Base-by-base conservation (phyloP, 495 filamentous ascomycete genomes). In the Stereocaulon alpinum region DNA sequence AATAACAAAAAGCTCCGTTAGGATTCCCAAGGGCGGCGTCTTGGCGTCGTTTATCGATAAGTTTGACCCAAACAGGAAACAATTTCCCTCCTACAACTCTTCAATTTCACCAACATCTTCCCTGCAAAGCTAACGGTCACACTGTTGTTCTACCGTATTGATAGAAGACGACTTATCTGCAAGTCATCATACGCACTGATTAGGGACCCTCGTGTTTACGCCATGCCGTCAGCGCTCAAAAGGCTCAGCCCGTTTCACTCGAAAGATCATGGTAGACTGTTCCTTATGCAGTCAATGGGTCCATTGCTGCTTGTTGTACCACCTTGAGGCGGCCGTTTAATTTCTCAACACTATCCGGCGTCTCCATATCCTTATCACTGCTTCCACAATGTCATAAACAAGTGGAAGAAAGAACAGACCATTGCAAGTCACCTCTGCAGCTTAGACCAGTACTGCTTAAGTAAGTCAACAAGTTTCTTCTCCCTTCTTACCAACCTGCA, bases 11-110 rank as follows among this genome's bases (percentile, higher is more conserved):
- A 55, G 34, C 37, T 55, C 24, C 6, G 10, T 40, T 1, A 34
- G 27, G n/a, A 17, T 32, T 12, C 20, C 22, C 1, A 10, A n/a
- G 11, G 0, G 15, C 15, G 15, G 15, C 12, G 27, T 42, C 58
- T 60, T 60, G 58, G 58, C 58, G 20, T 24, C 10, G 10, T n/a
- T 53, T 45, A 53, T 55, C 49, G 58, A 60, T 55, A 55, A 45
- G n/a, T 17, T 7, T 40, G 5, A 7, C 40, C 48, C n/a, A 55
- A 55, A 55, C 34, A 55, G 34, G 52, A 29, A 55, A 55, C 6
- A n/a, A 30, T 55, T 55, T 55, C 52, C 52, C 18, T 17, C 3
- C 18, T 15, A 1, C 20, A 3, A 24, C 24, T 24, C 24, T 24
- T 3, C 24, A 1, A 24, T 24, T 24, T 43, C n/a, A 40, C 6